Evolutionary conservation across 441 rosid genomes (phyloP).

Genomic region (Populus hybrid): DNA sequence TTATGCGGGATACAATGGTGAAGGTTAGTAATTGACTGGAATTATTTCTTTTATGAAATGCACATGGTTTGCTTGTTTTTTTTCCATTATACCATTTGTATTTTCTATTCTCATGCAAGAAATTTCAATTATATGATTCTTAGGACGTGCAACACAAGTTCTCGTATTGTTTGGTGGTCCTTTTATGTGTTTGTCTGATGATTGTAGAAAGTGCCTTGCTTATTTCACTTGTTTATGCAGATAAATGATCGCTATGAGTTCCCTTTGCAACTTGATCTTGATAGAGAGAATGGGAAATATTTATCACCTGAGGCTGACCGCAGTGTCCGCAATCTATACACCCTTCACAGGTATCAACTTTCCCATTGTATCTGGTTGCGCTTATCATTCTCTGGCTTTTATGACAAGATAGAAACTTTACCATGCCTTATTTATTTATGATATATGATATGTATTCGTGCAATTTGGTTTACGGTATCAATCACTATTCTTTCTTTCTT

Average conservation of each 20-base stretch:
- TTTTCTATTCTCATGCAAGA: background rate
- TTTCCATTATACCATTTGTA: background rate
- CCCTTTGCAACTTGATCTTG: constrained; percentile 91
- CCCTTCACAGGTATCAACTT: constrained; percentile 71
- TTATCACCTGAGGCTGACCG: constrained; percentile 89
- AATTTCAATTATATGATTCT: background rate
- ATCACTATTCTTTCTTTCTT: no score
- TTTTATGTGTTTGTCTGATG: background rate
- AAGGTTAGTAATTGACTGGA: constrained; percentile 52
- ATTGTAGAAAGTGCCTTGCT: background rate
- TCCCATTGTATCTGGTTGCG: background rate
- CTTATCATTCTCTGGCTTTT: background rate
- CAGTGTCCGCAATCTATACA: constrained; percentile 83
- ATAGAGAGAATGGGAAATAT: constrained; percentile 76
- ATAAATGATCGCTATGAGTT: constrained; percentile 92
- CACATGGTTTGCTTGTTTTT: background rate
- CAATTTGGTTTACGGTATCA: background rate
- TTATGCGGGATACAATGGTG: constrained; percentile 84
- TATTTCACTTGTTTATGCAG: constrained; percentile 29
- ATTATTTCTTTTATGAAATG: constrained; percentile 1
- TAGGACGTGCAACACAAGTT: background rate
- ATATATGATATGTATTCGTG: background rate
- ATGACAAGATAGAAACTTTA: background rate
- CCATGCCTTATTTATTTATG: background rate
- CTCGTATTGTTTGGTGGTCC: background rate